Base-by-base conservation (phyloP, 345 rosid species). In the Diplotaxis tenuifolia region DNA sequence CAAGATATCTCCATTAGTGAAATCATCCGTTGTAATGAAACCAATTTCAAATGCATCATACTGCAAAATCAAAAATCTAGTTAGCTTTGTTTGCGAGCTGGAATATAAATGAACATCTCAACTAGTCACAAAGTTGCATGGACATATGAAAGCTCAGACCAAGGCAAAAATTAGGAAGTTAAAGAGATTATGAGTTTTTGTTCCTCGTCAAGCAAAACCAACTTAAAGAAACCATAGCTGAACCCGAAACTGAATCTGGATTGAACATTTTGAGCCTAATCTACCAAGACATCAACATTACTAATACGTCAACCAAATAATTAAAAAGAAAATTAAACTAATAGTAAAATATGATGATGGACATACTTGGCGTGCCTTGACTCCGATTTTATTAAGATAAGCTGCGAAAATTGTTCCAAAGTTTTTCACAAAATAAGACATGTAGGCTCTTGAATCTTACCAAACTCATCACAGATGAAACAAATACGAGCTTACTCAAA, bases 41-140 rank as follows among this genome's bases (percentile, higher is more conserved):
- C 99, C 99, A 67, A 90, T 86, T 28, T 90, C 90, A 16, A 92
- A 95, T 53, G 99, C 97, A 92, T 95, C 99, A 63, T 90, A 95
- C 99, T 95, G 94, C 87, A 79, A 71, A 25, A 31, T 58, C 12
- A 10, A 67, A 7, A 45, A 15, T 61, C 36, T 23, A 45, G 2
- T 76, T 64, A 76, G 75, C 32, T 23, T 32, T 70, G 32, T 64
- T 70, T 55, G 28, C 47, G 11, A 65, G 47, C 23, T 1, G 0
- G 65, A 68, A 8, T 23, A 54, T 14, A 36, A 61, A 56, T 68
- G 65, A 38, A 62, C 34, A 75, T 38, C 74, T 68, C 8, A 4
- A 68, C 14, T 66, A 67, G 68, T 67, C 21, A 2, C 20, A 3
- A 53, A 27, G 53, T n/a, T 40, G 21, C 57, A 75, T 21, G 40